Evolutionary conservation across 306 rosid genomes (phyloP).

Genomic region (Vigna mungo): DNA sequence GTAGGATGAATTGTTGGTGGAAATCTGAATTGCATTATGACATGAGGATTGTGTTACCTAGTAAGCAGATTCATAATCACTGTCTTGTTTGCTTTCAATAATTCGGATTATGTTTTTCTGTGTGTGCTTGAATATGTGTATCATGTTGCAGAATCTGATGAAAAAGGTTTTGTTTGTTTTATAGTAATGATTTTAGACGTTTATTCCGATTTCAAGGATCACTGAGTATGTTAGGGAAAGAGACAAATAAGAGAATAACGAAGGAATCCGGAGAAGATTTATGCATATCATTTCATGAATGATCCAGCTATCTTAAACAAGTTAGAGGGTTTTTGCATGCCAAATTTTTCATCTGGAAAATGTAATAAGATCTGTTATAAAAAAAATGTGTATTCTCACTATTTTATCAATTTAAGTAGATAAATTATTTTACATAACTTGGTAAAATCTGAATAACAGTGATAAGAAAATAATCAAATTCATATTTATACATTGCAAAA

Average conservation of each 20-base stretch:
- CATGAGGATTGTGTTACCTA: neutral
- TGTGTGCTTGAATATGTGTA: neutral
- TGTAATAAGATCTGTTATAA: neutral
- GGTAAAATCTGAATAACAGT: too few species aligned
- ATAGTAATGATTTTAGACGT: neutral
- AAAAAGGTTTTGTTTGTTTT: neutral
- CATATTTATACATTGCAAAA: too few species aligned
- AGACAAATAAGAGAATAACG: neutral
- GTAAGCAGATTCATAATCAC: slow-evolving; percentile 11
- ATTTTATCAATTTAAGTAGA: too few species aligned
- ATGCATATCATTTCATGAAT: neutral
- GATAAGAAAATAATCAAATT: too few species aligned
- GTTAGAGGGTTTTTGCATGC: neutral
- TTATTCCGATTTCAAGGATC: neutral
- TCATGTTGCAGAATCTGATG: neutral
- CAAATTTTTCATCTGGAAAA: neutral
- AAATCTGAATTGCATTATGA: too few species aligned
- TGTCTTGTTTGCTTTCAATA: neutral
- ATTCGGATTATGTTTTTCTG: neutral
- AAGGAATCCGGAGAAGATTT: neutral
- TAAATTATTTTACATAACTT: too few species aligned
- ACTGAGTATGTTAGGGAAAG: neutral
- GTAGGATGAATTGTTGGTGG: slow-evolving; percentile 11
- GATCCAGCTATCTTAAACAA: neutral
- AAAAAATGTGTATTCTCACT: neutral